Percentiles rank a stretch among this genome's conserved stretches.
phyloP scores from a whole-genome alignment of 2,329 filamentous ascomycete species.

The Rhinocladiella similis region DNA sequence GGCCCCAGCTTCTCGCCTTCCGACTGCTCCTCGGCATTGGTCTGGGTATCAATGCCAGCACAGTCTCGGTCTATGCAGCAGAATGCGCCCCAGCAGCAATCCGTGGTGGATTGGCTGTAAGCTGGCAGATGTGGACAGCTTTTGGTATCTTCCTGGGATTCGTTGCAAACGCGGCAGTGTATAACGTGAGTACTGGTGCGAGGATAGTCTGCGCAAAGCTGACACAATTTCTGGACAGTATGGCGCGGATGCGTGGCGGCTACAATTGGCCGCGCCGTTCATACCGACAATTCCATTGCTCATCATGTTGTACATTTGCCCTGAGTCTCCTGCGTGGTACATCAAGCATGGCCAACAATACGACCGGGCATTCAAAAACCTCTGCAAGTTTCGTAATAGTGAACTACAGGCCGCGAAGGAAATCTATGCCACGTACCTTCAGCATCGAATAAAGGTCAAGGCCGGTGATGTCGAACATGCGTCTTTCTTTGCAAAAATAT shows the following conservation, averaged over 20 bases:
- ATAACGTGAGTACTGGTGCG: conserved; percentile 43
- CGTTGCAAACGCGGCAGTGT: conserved; percentile 64
- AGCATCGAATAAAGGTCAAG: conserved; percentile 47
- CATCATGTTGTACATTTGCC: conserved; percentile 60
- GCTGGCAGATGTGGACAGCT: conserved; percentile 54
- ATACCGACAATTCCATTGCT: conserved; percentile 64
- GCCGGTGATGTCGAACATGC: background rate
- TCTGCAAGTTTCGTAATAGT: conserved; percentile 58
- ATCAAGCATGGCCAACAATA: conserved; percentile 59
- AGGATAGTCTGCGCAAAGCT: background rate
- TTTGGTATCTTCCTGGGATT: conserved; percentile 67
- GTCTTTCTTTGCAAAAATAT: conserved; percentile 34
- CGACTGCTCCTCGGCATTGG: conserved; percentile 46
- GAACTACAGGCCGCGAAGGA: conserved; percentile 58
- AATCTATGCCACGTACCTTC: conserved; percentile 53
- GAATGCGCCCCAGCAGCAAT: conserved; percentile 51
- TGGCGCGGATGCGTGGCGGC: conserved; percentile 60
- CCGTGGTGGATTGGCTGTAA: conserved; percentile 52
- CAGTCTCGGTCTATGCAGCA: conserved; percentile 49
- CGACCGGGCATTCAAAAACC: conserved; percentile 60
- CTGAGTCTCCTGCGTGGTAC: conserved; percentile 66
- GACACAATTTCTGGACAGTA: conserved; percentile 14
- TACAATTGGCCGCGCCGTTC: conserved; percentile 65
- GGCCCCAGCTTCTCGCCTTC: conserved; percentile 57
- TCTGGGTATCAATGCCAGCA: conserved; percentile 43